Evolutionary conservation across 2,329 filamentous ascomycete genomes (phyloP).

Genomic region (Fusarium sp.): DNA sequence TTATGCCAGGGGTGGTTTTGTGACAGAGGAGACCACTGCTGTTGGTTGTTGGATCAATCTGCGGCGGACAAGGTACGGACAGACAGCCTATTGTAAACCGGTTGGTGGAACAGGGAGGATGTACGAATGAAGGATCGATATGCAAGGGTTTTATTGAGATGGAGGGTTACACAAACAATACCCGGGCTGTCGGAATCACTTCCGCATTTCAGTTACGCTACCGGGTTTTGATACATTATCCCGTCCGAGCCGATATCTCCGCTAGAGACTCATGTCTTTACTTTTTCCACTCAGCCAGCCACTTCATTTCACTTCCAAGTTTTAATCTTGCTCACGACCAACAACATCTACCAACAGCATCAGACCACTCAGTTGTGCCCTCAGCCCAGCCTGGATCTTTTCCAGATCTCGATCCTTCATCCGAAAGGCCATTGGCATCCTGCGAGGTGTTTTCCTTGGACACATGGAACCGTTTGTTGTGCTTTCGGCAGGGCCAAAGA

Average conservation of each 20-base stretch:
- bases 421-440: rapidly evolving
- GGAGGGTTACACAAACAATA: not conserved
- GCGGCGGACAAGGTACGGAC: too few relatives aligned
- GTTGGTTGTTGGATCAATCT: not conserved
- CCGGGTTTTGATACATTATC: not conserved
- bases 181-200: not conserved
- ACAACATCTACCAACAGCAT: not conserved
- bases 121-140: not conserved
- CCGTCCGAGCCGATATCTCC: too few relatives aligned
- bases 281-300: not conserved
- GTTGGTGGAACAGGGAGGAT: not conserved
- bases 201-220: not conserved
- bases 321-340: not conserved
- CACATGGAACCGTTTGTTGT: not conserved
- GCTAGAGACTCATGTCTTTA: not conserved
- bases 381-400: rapidly evolving
- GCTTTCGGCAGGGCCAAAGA: not conserved
- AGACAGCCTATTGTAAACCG: too few relatives aligned
- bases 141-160: not conserved
- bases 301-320: not conserved
- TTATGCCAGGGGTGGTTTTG: not conserved
- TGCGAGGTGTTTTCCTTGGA: not conserved
- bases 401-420: not conserved
- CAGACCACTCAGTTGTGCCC: not conserved
- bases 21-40: not conserved